A percentile compares a stretch with the other conserved stretches of the same genome.
phyloP scores from a whole-genome alignment of 768 basidiomycete species.

The Cystofilobasidium bisporidii region DNA sequence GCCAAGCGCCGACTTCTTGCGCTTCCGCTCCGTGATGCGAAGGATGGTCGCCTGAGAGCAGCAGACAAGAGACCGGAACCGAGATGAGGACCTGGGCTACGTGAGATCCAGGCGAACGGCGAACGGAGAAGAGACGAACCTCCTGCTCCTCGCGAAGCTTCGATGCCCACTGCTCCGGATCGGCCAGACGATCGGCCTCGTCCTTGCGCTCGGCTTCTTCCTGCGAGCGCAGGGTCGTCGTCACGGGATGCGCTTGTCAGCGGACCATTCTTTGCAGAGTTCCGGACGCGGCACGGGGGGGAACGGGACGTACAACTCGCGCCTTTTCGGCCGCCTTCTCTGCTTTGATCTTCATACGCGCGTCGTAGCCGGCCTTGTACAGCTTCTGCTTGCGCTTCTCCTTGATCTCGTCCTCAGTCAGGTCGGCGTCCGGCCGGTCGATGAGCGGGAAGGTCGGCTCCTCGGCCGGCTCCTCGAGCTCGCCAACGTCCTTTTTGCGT shows the following conservation, averaged over 20 bases:
- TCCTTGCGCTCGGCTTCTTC: conserved; percentile 53
- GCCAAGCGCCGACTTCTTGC: conserved; percentile 66
- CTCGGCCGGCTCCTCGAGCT: conserved; percentile 31
- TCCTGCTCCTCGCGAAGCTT: conserved; percentile 70
- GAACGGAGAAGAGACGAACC: conserved; percentile 45
- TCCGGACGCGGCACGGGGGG: no score
- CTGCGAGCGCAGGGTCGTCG: no score
- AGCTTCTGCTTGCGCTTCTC: conserved; percentile 91
- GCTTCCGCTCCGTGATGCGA: conserved; percentile 73
- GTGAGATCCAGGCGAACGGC: not conserved
- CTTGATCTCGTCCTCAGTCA: conserved; percentile 77
- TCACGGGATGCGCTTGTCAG: no score
- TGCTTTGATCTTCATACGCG: conserved; percentile 66
- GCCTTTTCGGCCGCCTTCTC: conserved; percentile 81
- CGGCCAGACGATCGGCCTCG: conserved; percentile 61
- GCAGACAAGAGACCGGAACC: no score
- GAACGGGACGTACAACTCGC: conserved; percentile 31
- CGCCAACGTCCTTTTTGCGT: conserved; percentile 67
- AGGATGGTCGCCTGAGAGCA: conserved; percentile 58
- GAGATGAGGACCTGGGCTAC: no score
- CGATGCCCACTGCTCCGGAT: conserved; percentile 63
- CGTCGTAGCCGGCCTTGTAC: conserved; percentile 87
- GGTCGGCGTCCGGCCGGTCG: conserved; percentile 82
- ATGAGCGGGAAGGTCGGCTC: conserved; percentile 77
- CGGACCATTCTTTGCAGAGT: no score